A percentile compares a stretch with the other conserved stretches of the same genome.
Conservation (phyloP, 2,329 filamentous ascomycete species). For the Colletotrichum limetticola region DNA sequence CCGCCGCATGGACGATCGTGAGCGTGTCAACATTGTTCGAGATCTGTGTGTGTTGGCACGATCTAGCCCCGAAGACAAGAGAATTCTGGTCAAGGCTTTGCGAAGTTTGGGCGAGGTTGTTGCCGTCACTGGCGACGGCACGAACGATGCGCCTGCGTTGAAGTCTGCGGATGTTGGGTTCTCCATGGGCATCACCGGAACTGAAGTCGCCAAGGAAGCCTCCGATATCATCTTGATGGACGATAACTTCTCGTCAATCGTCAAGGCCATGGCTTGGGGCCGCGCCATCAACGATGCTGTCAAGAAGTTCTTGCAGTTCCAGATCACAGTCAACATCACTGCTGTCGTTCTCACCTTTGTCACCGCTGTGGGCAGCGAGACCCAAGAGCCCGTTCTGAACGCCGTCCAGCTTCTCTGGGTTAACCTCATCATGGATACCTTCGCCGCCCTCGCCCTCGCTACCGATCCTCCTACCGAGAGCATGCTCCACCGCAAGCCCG, state of each 20-base stretch:
- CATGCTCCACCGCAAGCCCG: conserved; percentile 78
- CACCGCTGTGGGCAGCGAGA: conserved; percentile 73
- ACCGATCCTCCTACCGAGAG: conserved; percentile 77
- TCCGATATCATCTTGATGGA: conserved; percentile 72
- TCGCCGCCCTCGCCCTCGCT: conserved; percentile 80
- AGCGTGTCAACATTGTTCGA: conserved; percentile 60
- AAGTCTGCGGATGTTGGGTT: conserved; percentile 77
- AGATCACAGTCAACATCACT: conserved; percentile 82
- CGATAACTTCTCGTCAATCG: conserved; percentile 71
- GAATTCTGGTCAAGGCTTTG: conserved; percentile 71
- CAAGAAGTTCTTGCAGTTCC: conserved; percentile 73
- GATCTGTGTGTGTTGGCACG: conserved; percentile 70
- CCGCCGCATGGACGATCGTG: conserved; percentile 60
- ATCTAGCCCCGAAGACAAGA: conserved; percentile 77
- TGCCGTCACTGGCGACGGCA: conserved; percentile 74
- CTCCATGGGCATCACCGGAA: conserved; percentile 75
- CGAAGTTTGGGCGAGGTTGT: conserved; percentile 74
- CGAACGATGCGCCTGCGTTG: conserved; percentile 73
- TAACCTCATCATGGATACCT: conserved; percentile 88
- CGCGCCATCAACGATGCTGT: conserved; percentile 72
- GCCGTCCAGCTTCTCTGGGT: conserved; percentile 88
- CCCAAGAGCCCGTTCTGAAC: conserved; percentile 75
- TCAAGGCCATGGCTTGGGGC: conserved; percentile 71
- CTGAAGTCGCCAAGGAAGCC: conserved; percentile 72
- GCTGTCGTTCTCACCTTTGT: conserved; percentile 83